Evolutionary conservation across 2,329 filamentous ascomycete species (phyloP), one percentile per base, ranked within the genome.

Genomic region (Pyricularia sp.): DNA sequence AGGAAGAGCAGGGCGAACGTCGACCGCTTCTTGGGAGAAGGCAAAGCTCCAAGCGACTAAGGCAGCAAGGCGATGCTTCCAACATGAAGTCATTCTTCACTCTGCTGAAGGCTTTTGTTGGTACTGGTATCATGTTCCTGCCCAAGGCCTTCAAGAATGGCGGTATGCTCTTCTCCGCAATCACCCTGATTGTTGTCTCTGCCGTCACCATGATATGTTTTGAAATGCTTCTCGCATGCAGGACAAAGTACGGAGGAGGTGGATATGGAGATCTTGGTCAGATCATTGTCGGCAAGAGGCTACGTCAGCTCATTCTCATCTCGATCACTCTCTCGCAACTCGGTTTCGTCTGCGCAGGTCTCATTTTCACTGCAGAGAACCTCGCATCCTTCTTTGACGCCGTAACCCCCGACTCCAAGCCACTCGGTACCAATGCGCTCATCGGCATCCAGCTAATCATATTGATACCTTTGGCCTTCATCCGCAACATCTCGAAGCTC

Each of bases 241-340:
- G 94, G 44, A 79, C 96, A 61, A 89, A 86, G 73, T 84, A 86
- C 66, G 85, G 97, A 31, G 89, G 93, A 62, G 92, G 90, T n/a
- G 97, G 93, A 0, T 99, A 97, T 77, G 94, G 94, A 75, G 94
- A 97, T 72, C 96, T 99, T 78, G 94, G 96, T 64, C 92, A 91
- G 62, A 87, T 91, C 62, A 82, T 99, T 19, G 99, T 94, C 74
- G 94, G 94, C 67, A 89, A 88, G 69, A 93, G 89, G 83, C 90
- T 99, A 88, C 86, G 93, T 66, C 87, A 84, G 66, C 78, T 96
- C 71, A 97, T 99, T 73, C 85, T 99, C 66, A 82, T 83, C 30
- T 97, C 94, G 4, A 96, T 99, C 69, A 93, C 97, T 65, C 83
- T 97, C 72, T 96, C 92, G 71, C 94, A 99, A 76, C 86, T 97